Conservation (phyloP, 495 filamentous ascomycete species). For the Penicillium daleae region DNA sequence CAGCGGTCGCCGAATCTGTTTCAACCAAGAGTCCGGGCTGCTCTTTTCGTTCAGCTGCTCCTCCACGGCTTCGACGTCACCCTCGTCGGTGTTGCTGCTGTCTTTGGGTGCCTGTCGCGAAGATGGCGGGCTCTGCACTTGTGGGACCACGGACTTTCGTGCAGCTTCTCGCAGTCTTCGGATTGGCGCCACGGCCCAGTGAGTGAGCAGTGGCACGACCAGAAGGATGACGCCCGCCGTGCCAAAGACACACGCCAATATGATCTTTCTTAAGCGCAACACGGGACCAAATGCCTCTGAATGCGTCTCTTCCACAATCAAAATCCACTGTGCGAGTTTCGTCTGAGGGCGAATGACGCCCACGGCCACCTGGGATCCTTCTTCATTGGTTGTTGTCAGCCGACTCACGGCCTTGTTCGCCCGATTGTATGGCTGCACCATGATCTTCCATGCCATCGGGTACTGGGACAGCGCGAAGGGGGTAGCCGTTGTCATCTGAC, state of each 20-base stretch:
- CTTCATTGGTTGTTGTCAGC: slow-evolving; percentile 72
- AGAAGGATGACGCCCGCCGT: slow-evolving; percentile 71
- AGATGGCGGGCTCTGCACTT: slow-evolving; percentile 32
- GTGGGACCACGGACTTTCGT: slow-evolving; percentile 71
- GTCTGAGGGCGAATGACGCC: slow-evolving; percentile 70
- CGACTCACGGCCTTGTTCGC: slow-evolving; percentile 65
- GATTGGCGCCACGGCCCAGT: slow-evolving; percentile 80
- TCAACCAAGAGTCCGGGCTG: slow-evolving; percentile 13
- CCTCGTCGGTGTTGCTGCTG: background rate
- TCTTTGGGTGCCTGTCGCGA: background rate
- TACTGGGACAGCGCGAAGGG: slow-evolving; percentile 63
- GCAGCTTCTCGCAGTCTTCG: slow-evolving; percentile 76
- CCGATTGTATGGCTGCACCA: slow-evolving; percentile 49
- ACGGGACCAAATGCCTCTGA: slow-evolving; percentile 79
- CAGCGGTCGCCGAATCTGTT: slow-evolving; percentile 17
- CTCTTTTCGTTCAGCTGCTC: slow-evolving; percentile 24
- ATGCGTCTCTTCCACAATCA: slow-evolving; percentile 77
- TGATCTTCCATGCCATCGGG: slow-evolving; percentile 55
- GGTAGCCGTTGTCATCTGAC: slow-evolving; percentile 42
- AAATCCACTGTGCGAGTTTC: slow-evolving; percentile 73
- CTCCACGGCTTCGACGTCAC: slow-evolving; percentile 25
- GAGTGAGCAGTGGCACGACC: slow-evolving; percentile 74
- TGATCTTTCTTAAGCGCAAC: slow-evolving; percentile 68
- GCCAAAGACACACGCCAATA: slow-evolving; percentile 83
- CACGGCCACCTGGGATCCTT: slow-evolving; percentile 64